A percentile compares a stretch with the other conserved stretches of the same genome.
phyloP scores from a whole-genome alignment of 176 grass and related monocot species.

The Saccharum spontaneum region DNA sequence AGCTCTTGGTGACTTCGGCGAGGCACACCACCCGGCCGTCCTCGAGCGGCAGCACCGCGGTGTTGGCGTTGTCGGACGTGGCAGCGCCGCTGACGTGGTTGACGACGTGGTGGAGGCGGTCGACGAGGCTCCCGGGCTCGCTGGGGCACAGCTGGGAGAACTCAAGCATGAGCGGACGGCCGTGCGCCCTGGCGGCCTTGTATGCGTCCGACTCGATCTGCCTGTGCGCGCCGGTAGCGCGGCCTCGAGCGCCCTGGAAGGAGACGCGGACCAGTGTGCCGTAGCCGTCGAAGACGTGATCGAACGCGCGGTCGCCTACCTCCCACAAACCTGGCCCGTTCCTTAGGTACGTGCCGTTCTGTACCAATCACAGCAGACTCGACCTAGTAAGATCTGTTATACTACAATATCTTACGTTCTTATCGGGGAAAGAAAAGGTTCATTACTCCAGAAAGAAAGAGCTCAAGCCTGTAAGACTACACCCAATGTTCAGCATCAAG shows the following conservation, averaged over 20 bases:
- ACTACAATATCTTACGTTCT: no score
- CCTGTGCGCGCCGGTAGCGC: conserved; percentile 42
- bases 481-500: no score
- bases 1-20: conserved; percentile 46
- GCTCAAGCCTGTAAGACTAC: no score
- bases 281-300: conserved; percentile 77
- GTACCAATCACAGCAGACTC: background rate
- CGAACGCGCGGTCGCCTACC: conserved; percentile 48
- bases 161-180: conserved; percentile 34
- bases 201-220: conserved; percentile 68
- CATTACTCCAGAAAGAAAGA: no score
- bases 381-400: no score
- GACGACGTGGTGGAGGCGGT: background rate
- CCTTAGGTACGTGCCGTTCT: conserved; percentile 71
- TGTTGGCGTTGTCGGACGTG: conserved; percentile 71
- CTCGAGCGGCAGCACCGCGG: conserved; percentile 41
- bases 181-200: background rate
- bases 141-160: conserved; percentile 49
- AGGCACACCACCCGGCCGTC: conserved; percentile 64
- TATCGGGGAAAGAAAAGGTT: no score
- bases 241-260: conserved; percentile 20
- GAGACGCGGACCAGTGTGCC: conserved; percentile 61
- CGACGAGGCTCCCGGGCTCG: conserved; percentile 25
- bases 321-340: conserved; percentile 39
- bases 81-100: conserved; percentile 17